Evolutionary conservation across 2,329 filamentous ascomycete species (phyloP), one percentile per base, ranked within the genome.

Genomic region (Emericellopsis cladophorae): DNA sequence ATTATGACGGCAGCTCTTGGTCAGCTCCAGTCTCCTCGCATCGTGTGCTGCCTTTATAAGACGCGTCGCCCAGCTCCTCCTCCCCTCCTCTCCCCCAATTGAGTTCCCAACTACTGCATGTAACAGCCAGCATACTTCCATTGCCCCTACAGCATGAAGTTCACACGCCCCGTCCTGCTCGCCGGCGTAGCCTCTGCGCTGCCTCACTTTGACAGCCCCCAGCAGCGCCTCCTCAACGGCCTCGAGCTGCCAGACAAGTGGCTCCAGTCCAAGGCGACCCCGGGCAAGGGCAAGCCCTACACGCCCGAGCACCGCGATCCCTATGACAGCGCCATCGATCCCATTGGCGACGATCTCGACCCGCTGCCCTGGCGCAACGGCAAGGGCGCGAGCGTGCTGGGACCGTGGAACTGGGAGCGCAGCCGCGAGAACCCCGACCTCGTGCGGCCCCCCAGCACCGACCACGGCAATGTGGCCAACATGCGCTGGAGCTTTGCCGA

Each of bases 401-500:
- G 82, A 0, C 83, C 83, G 1, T 76, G 79, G 57, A 88, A 86
- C 55, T 66, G 64, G 44, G 74, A 74, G 39, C 76, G 82, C 18
- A 76, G 82, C 40, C 68, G 76, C 36, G 76, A 86, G 61, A 81
- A 76, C 54, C 81, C 83, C 1, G 81, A 87, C 56, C 62, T 84
- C 35, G 67, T 87, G 33, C 73, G 82, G 16, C 81, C 83, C 15
- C 82, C 82, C 0, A 79, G 74, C 53, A 87, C 82, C 6, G 83
- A 88, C 52, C 75, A 79, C 56, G 82, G 82, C 31, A 75, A 72
- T 48, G 66, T 87, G 54, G 61, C 71, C 39, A 86, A 85, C 57
- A 77, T 86, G 73, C 70, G 79, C 44, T 87, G 82, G 82, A 78
- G 74, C 45, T 80, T 80, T 50, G 72, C 72, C 2, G 76, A 80